phyloP scores from a whole-genome alignment of 768 basidiomycete species.

The Cubamyces sp. region DNA sequence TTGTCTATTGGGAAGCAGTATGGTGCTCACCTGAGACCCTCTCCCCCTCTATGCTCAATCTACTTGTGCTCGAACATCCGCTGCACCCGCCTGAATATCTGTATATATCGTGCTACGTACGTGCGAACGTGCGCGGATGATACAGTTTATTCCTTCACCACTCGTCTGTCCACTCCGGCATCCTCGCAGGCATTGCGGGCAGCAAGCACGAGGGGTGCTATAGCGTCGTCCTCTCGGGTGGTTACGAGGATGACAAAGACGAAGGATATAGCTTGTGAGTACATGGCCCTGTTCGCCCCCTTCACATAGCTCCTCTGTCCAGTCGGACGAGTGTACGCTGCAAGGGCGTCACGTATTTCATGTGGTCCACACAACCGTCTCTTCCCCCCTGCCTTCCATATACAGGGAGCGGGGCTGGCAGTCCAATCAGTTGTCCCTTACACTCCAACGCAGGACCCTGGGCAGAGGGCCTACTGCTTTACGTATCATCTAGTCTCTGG shows the following conservation, averaged over 20 bases:
- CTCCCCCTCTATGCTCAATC: neutral
- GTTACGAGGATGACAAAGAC: conserved; percentile 31
- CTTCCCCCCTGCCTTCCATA: too few species aligned
- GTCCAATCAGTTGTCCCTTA: too few species aligned
- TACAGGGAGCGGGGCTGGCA: too few species aligned
- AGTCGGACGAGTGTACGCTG: neutral
- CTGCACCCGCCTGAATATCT: too few species aligned
- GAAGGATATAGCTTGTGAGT: conserved; percentile 28
- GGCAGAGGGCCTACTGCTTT: too few species aligned
- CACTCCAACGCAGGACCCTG: too few species aligned
- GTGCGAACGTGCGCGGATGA: too few species aligned
- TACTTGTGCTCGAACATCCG: too few species aligned
- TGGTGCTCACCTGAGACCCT: neutral
- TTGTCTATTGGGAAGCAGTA: neutral
- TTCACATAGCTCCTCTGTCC: neutral
- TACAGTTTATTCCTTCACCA: conserved; percentile 18
- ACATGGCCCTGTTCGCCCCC: neutral
- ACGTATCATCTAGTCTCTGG: neutral
- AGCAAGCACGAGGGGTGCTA: conserved; percentile 22
- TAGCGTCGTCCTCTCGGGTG: conserved; percentile 28
- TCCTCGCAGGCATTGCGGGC: conserved; percentile 28
- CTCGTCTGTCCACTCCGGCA: conserved; percentile 22
- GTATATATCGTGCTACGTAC: too few species aligned
- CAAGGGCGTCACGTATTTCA: too few species aligned
- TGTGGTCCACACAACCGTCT: too few species aligned